phyloP scores from a whole-genome alignment of 2,329 filamentous ascomycete genomes.

The Ophiostoma ulmi region DNA sequence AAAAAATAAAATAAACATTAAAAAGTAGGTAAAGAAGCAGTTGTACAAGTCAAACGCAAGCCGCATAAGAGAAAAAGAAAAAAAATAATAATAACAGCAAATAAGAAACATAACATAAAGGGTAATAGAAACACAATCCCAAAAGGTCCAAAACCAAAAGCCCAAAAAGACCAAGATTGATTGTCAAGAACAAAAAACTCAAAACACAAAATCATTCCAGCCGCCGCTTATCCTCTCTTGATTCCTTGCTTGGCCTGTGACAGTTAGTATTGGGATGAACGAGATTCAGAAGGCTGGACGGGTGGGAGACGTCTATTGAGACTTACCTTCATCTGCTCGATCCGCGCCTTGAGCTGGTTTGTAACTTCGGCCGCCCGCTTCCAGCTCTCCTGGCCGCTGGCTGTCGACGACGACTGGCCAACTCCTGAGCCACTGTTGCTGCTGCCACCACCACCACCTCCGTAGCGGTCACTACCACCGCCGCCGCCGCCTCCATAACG shows the following conservation, averaged over 20 bases:
- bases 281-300: too few species aligned
- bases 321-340: conserved; percentile 92
- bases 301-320: background rate
- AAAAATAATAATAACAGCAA: background rate
- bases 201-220: background rate
- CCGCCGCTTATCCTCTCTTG: conserved; percentile 21
- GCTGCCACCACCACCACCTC: background rate
- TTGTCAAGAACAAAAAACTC: background rate
- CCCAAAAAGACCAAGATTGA: background rate
- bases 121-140: background rate
- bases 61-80: background rate
- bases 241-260: conserved; percentile 28
- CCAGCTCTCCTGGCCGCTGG: conserved; percentile 76
- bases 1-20: conserved; percentile 18
- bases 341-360: conserved; percentile 91
- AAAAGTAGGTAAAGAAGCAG: background rate
- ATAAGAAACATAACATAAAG: background rate
- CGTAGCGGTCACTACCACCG: background rate
- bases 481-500: background rate
- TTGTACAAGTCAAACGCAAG: background rate
- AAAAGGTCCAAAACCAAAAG: background rate
- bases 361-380: conserved; percentile 95
- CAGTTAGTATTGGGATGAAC: background rate
- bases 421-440: conserved; percentile 23
- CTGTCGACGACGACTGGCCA: conserved; percentile 24